Conservation (phyloP, 2,329 filamentous ascomycete species). For the Cercospora sp. region DNA sequence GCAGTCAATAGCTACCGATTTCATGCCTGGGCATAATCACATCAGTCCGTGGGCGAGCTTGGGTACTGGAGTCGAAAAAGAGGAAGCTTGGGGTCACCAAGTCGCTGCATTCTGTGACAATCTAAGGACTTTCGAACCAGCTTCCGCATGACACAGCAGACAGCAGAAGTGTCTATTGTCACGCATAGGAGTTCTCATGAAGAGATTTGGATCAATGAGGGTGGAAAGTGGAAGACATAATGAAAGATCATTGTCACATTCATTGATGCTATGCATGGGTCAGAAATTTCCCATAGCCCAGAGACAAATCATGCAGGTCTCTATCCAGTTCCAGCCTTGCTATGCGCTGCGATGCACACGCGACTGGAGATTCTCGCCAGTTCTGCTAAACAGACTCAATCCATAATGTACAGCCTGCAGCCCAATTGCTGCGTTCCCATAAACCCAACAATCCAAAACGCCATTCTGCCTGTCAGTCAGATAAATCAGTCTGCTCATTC, state of each 20-base stretch:
- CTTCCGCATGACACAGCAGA: neutral
- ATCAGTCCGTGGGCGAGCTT: constrained; percentile 30
- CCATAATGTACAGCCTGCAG: neutral
- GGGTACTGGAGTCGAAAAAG: constrained; percentile 30
- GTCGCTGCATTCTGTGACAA: constrained; percentile 30
- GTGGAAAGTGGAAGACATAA: neutral
- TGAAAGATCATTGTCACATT: neutral
- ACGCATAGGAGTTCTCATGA: neutral
- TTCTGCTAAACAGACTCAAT: neutral
- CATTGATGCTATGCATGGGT: neutral
- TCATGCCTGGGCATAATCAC: constrained; percentile 34
- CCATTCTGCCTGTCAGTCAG: neutral
- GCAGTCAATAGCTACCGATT: constrained; percentile 28
- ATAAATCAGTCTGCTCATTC: neutral
- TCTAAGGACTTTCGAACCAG: constrained; percentile 21
- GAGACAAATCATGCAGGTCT: neutral
- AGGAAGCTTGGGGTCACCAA: constrained; percentile 34
- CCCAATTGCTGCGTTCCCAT: neutral
- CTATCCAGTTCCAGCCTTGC: neutral
- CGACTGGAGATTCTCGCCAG: neutral
- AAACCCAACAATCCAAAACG: neutral
- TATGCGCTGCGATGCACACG: neutral
- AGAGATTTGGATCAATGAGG: neutral
- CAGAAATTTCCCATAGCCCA: neutral
- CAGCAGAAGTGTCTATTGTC: neutral